Evolutionary conservation across 2,329 filamentous ascomycete species (phyloP).

Genomic region (Colletotrichum eremochloae): DNA sequence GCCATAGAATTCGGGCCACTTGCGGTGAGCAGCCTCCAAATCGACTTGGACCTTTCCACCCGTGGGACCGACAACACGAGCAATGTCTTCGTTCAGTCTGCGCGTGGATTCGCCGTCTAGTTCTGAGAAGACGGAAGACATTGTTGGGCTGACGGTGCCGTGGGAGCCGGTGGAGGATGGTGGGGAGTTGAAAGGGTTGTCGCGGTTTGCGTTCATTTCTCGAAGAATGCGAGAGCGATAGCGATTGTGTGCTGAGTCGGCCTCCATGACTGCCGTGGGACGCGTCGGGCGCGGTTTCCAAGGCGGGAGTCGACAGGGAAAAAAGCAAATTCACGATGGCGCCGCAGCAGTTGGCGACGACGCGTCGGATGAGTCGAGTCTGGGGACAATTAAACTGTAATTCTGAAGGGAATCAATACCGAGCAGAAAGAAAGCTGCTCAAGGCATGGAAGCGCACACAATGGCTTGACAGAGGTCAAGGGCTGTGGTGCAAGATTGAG

Average conservation of each 20-base stretch:
- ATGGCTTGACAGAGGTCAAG: slow-evolving; percentile 30
- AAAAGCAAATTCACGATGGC: slow-evolving; percentile 30
- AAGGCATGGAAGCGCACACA: slow-evolving; percentile 36
- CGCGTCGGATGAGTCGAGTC: slow-evolving; percentile 25
- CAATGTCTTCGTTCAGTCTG: slow-evolving; percentile 63
- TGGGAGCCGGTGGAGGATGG: slow-evolving; percentile 70
- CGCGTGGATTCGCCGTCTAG: slow-evolving; percentile 68
- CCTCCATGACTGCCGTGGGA: slow-evolving; percentile 53
- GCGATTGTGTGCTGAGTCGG: slow-evolving; percentile 54
- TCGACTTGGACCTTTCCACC: slow-evolving; percentile 56
- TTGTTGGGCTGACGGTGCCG: slow-evolving; percentile 67
- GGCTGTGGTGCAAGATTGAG: slow-evolving; percentile 23
- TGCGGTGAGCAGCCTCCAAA: slow-evolving; percentile 61
- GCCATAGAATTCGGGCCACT: slow-evolving; percentile 66
- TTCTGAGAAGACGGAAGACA: slow-evolving; percentile 66
- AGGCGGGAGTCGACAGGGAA: slow-evolving; percentile 28
- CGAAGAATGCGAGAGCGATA: slow-evolving; percentile 64
- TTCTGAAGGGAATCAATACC: slow-evolving; percentile 40
- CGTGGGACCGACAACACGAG: slow-evolving; percentile 55
- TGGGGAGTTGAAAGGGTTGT: slow-evolving; percentile 70
- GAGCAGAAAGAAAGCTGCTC: slow-evolving; percentile 35
- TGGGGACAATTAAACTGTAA: slow-evolving; percentile 23
- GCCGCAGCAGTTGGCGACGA: slow-evolving; percentile 20
- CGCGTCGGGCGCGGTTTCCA: slow-evolving; percentile 39
- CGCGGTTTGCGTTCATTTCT: slow-evolving; percentile 66